Percentiles rank a stretch among this genome's conserved stretches.
These are phyloP conservation scores for Cryphonectria japonica DNA, from an alignment of 2,329 filamentous ascomycete species.

Conservation along the genomic window DNA sequence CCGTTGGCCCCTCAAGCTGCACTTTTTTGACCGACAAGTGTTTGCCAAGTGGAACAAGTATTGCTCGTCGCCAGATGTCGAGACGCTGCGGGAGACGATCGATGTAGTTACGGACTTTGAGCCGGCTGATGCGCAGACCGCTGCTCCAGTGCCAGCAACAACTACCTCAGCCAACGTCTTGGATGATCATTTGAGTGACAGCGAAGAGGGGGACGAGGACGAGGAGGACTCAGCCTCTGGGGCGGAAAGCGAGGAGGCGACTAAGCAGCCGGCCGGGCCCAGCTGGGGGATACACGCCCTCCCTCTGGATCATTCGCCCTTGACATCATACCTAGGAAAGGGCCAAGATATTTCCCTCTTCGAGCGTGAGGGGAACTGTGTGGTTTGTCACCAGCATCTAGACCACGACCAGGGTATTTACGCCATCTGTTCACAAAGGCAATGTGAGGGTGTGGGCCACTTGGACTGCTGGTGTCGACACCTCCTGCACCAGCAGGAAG, in stretches of 20 bases:
- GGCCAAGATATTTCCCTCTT: slow-evolving; percentile 57
- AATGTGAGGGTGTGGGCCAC: slow-evolving; percentile 62
- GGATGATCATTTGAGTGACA: slow-evolving; percentile 12
- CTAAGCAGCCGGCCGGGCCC: slow-evolving; percentile 10
- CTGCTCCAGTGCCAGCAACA: not conserved
- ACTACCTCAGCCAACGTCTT: not conserved
- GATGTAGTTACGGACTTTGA: slow-evolving; percentile 61
- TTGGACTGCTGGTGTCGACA: slow-evolving; percentile 62
- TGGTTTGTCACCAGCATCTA: slow-evolving; percentile 54
- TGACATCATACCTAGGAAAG: slow-evolving; percentile 60
- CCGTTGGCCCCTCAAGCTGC: slow-evolving; percentile 79
- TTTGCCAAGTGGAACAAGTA: slow-evolving; percentile 69
- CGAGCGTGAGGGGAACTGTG: slow-evolving; percentile 59
- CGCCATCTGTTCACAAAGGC: slow-evolving; percentile 57
- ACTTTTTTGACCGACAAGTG: slow-evolving; percentile 76
- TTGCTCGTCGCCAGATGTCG: slow-evolving; percentile 50
- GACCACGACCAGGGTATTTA: slow-evolving; percentile 55
- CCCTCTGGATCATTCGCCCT: slow-evolving; percentile 56
- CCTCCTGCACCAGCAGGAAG: slow-evolving; percentile 45
- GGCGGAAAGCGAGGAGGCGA: not conserved
- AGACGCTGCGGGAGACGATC: slow-evolving; percentile 52
- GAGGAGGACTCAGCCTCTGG: not conserved
- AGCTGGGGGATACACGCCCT: slow-evolving; percentile 57
- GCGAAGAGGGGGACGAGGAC: not conserved
- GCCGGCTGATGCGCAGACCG: slow-evolving; percentile 30